Evolutionary conservation across 1,139 yeast species (phyloP).

Genomic region (Candida mesenterica): DNA sequence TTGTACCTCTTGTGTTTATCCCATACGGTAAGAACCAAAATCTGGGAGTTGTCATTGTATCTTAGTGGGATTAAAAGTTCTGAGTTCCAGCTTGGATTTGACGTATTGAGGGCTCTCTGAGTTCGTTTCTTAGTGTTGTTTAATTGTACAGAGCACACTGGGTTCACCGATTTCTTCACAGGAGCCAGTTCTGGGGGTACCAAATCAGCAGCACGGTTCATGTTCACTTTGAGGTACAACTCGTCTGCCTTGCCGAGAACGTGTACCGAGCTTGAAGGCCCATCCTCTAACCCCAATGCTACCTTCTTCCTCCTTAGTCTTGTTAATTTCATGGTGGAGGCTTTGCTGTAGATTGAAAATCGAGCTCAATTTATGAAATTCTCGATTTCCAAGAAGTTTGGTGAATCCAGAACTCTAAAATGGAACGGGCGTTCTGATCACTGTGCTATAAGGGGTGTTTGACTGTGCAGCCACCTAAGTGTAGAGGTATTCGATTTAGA

Average conservation of each 20-base stretch:
- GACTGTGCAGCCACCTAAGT: too few species aligned
- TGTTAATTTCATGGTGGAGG: constrained; percentile 8
- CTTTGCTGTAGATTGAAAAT: too few species aligned
- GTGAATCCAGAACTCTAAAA: too few species aligned
- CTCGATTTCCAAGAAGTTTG: too few species aligned
- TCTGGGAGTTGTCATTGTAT: constrained; percentile 27
- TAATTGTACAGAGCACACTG: constrained; percentile 35
- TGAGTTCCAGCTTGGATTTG: constrained; percentile 48
- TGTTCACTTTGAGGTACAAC: constrained; percentile 32
- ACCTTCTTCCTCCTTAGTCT: constrained; percentile 2
- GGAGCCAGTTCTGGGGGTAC: constrained; percentile 9
- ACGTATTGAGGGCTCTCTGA: constrained; percentile 35
- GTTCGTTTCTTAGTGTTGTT: constrained; percentile 32
- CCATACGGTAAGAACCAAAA: constrained; percentile 41
- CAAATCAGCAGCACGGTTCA: constrained; percentile 42
- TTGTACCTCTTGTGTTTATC: constrained; percentile 45
- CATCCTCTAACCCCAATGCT: not conserved
- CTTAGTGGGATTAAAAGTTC: constrained; percentile 33
- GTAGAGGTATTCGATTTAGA: too few species aligned
- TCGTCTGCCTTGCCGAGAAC: constrained; percentile 7
- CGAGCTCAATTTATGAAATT: too few species aligned
- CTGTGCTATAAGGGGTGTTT: too few species aligned
- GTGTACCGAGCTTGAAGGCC: not conserved
- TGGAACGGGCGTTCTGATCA: too few species aligned
- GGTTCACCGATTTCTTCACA: constrained; percentile 29